Evolutionary conservation across 1,284 basidiomycete species (phyloP), one percentile per base, ranked within the genome.

Genomic region (Leccinum cinnamomeum): DNA sequence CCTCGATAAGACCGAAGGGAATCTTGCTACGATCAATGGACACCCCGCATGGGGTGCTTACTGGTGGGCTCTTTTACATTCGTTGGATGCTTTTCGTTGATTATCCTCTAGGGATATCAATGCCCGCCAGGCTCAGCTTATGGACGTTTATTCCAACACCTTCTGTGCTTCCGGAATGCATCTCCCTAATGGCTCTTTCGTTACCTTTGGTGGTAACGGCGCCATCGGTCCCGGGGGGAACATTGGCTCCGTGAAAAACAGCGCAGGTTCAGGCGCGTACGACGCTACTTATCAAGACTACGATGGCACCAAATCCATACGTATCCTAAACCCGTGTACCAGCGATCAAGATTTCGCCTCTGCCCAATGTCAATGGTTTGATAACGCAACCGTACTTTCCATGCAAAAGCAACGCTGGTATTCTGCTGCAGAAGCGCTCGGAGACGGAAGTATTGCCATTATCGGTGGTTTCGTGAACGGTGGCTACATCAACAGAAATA

Each of bases 351-450:
- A 83, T 65, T 78, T 83, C 61, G 65, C 75, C n/a, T 77, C 78
- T 18, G 3, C 81, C 4, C 69, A 79, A 1, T 95, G 94, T 70
- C 79, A 89, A 65, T 95, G 92, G 92, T 87, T 85, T 69, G 92
- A 96, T 74, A 82, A 94, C 61, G 79, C 87, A 0, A 77, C 79
- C 0, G 67, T 84, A 1, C 80, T 92, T 46, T 81, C 87, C 48
- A 94, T 96, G 88, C 86, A 92, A 66, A 84, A 82, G 60, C 78
- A 84, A 67, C 84, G 95, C 18, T 97, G 94, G 94, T 96, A 96
- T 67, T 94, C 94, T 30, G 87, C 91, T 11, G 92, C 93, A 51
- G 91, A 93, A 73, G 78, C 89, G 7, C 81, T 91, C 3, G 88
- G 80, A 0, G 83, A 91, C 68, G 90, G 90, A 33, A 78, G 79